A percentile compares a stretch with the other conserved stretches of the same genome.
Evolutionary conservation across 2,329 filamentous ascomycete genomes (phyloP).

Genomic region (Cercospora sp.): DNA sequence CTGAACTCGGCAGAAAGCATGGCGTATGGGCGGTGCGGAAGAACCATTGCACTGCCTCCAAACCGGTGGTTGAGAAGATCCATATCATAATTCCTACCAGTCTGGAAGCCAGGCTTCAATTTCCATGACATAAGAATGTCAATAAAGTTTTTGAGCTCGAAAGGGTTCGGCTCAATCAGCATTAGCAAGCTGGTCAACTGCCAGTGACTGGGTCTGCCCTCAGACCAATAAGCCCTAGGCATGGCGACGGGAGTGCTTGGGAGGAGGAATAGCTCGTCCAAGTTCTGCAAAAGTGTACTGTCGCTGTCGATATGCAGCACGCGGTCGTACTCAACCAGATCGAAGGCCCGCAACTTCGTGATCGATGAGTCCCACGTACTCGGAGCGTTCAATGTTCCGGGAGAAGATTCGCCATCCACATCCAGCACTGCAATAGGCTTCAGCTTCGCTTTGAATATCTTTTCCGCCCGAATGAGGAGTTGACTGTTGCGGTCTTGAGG

Average conservation of each 20-base stretch:
- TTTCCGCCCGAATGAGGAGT: slow-evolving; percentile 43
- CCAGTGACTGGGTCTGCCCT: slow-evolving; percentile 44
- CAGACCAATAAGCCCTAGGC: slow-evolving; percentile 70
- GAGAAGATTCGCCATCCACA: slow-evolving; percentile 30
- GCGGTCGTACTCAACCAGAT: slow-evolving; percentile 62
- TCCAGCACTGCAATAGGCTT: slow-evolving; percentile 49
- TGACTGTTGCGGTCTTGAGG: slow-evolving; percentile 36
- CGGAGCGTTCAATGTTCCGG: slow-evolving; percentile 39
- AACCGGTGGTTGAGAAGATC: slow-evolving; percentile 63
- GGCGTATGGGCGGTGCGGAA: slow-evolving; percentile 65
- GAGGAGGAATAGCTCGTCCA: slow-evolving; percentile 72
- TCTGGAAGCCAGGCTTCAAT: slow-evolving; percentile 46
- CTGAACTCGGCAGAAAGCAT: slow-evolving; percentile 66
- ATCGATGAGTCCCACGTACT: slow-evolving; percentile 58
- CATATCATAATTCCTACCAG: slow-evolving; percentile 34
- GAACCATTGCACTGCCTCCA: slow-evolving; percentile 58
- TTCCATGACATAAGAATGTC: slow-evolving; percentile 37
- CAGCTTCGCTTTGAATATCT: slow-evolving; percentile 53
- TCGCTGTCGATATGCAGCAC: slow-evolving; percentile 65
- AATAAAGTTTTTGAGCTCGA: slow-evolving; percentile 52
- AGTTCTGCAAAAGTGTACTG: slow-evolving; percentile 59
- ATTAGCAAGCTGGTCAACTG: slow-evolving; percentile 63
- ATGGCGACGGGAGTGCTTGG: slow-evolving; percentile 61
- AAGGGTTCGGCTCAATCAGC: slow-evolving; percentile 59
- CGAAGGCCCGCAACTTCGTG: slow-evolving; percentile 69